Percentiles rank a stretch among this genome's conserved stretches.
phyloP scores from a whole-genome alignment of 768 basidiomycete genomes.

The Paxillus rubicundulus region DNA sequence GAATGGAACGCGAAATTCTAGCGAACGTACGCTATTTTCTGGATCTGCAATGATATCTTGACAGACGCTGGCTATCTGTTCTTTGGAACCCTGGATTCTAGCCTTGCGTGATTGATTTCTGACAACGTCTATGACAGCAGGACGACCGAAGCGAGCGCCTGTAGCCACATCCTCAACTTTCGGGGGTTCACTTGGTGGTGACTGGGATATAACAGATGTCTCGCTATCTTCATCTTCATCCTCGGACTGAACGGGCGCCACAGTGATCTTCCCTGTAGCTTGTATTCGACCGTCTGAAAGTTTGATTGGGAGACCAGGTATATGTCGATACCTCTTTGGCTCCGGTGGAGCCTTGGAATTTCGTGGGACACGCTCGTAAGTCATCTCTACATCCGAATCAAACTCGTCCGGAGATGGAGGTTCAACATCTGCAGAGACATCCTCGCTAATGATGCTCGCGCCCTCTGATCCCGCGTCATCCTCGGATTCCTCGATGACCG shows the following conservation, averaged over 20 bases:
- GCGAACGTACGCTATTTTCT: constrained; percentile 78
- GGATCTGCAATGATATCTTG: constrained; percentile 94
- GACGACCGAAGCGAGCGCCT: constrained; percentile 85
- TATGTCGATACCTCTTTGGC: constrained; percentile 45
- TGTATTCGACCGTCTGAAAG: constrained; percentile 76
- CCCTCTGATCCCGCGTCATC: constrained; percentile 17
- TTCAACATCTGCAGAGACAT: constrained; percentile 11
- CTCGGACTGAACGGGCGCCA: constrained; percentile 20
- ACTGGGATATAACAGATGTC: constrained; percentile 34
- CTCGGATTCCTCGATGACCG: constrained; percentile 39
- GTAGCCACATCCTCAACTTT: constrained; percentile 71
- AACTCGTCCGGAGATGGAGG: constrained; percentile 7
- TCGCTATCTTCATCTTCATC: constrained; percentile 34
- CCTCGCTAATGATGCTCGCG: constrained; percentile 2
- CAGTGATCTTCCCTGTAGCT: constrained; percentile 42
- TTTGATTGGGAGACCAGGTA: constrained; percentile 81
- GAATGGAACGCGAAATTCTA: neutral
- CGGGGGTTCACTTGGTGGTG: constrained; percentile 22
- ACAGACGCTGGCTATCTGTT: constrained; percentile 91
- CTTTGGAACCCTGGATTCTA: constrained; percentile 77
- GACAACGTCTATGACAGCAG: constrained; percentile 72
- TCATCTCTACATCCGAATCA: constrained; percentile 66
- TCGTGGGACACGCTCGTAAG: constrained; percentile 66
- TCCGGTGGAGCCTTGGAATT: constrained; percentile 47
- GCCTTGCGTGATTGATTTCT: constrained; percentile 60